phyloP scores from a whole-genome alignment of 2,329 filamentous ascomycete genomes.

The Berkeleyomyces rouxiae region DNA sequence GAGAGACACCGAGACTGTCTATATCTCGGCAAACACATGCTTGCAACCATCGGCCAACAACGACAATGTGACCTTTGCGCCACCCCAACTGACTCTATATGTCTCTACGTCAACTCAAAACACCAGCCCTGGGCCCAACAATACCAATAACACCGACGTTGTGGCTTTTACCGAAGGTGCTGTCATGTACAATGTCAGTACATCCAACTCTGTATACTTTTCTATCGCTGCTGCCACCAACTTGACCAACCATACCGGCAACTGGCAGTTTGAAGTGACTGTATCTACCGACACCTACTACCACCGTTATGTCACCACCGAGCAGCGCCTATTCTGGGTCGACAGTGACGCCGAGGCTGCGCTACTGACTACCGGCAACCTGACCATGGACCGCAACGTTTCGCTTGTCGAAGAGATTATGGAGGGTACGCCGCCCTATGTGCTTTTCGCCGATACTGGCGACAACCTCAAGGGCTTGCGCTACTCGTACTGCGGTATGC shows the following conservation, averaged over 20 bases:
- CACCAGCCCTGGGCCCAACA: constrained; percentile 47
- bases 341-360: constrained; percentile 71
- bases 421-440: constrained; percentile 43
- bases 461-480: constrained; percentile 49
- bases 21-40: constrained; percentile 77
- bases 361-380: constrained; percentile 60
- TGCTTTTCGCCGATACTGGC: constrained; percentile 58
- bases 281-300: constrained; percentile 67
- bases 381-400: constrained; percentile 41
- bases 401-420: constrained; percentile 30
- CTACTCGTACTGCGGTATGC: constrained; percentile 69
- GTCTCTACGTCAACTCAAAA: constrained; percentile 52
- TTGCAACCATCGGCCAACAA: constrained; percentile 41
- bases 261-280: constrained; percentile 68
- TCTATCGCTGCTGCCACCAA: constrained; percentile 55
- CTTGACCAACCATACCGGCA: constrained; percentile 40
- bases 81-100: constrained; percentile 64
- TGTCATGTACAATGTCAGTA: constrained; percentile 43
- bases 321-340: constrained; percentile 48
- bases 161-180: constrained; percentile 50
- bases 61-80: constrained; percentile 16
- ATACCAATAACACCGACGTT: constrained; percentile 18
- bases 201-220: constrained; percentile 55
- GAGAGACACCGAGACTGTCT: constrained; percentile 31
- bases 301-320: constrained; percentile 40